Base-by-base conservation (phyloP, 2,329 filamentous ascomycete species). In the Sporothrix sp. region DNA sequence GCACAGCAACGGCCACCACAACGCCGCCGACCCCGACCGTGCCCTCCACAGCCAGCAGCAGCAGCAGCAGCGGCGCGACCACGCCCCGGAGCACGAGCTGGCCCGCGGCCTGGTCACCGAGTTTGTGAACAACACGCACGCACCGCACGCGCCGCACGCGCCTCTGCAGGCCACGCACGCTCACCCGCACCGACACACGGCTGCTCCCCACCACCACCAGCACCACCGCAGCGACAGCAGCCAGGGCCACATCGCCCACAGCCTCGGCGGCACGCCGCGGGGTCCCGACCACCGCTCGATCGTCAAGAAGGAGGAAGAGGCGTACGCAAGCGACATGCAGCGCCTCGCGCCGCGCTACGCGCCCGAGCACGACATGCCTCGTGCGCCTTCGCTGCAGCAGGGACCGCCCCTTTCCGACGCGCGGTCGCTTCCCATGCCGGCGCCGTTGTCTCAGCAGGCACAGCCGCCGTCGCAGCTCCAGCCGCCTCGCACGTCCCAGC, bases 191-290 rank as follows among this genome's bases (percentile, higher is more conserved):
- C 11, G 10, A 9, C 36, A 37, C n/a, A 16, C 37, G 36, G 37
- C 27, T 10, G 35, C 28, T 11, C 35, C 32, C 32, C 13, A 27
- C 21, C 18, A 16, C 21, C 21, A 36, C n/a, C 25, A 32, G n/a
- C 30, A 40, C 35, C 28, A 43, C 25, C 25, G 38, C 33, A 33
- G 35, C 25, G 20, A 30, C 27, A 20, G 21, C 32, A 16, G 42
- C 27, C 66, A 66, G 10, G 58, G 58, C 23, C 54, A 67, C 50
- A 59, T 39, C 27, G 2, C 36, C 7, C 37, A 38, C 50, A 44
- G 38, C 45, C 5, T 32, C 38, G 13, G 32, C 2, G 21, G 27
- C n/a, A 36, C 27, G 10, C 30, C 30, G n/a, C n/a, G n/a, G n/a
- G 6, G 25, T n/a, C 39, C 32, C 3, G 44, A 43, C 7, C 32